phyloP scores from a whole-genome alignment of 2,329 filamentous ascomycete species.

The Penicillium griseofulvum region DNA sequence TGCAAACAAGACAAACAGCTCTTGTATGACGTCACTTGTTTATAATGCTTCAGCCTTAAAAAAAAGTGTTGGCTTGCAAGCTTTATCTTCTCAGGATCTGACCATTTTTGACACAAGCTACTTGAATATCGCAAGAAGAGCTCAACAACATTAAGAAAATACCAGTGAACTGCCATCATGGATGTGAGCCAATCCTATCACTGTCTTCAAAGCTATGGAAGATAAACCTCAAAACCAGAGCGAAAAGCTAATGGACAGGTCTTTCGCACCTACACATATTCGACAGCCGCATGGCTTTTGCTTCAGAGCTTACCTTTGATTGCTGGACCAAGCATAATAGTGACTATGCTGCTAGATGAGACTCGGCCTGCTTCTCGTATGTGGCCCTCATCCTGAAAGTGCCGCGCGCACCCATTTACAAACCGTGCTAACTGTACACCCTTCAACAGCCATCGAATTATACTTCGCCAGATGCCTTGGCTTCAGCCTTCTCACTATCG shows the following conservation, averaged over 20 bases:
- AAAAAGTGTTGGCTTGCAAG: not conserved
- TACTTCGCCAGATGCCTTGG: slow-evolving; percentile 74
- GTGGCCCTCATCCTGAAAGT: slow-evolving; percentile 12
- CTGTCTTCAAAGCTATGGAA: not conserved
- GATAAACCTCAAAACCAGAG: slow-evolving; percentile 9
- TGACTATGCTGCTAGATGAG: slow-evolving; percentile 58
- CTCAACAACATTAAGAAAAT: not conserved
- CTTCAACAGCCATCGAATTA: slow-evolving; percentile 58
- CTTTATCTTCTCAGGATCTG: not conserved
- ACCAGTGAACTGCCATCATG: slow-evolving; percentile 1
- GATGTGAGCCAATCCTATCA: slow-evolving; percentile 6
- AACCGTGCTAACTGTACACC: slow-evolving; percentile 11
- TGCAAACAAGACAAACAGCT: slow-evolving; percentile 13
- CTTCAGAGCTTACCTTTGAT: slow-evolving; percentile 55
- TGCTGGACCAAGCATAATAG: slow-evolving; percentile 59
- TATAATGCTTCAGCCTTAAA: slow-evolving; percentile 4
- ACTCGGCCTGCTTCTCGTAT: slow-evolving; percentile 55
- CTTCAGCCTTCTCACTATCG: slow-evolving; percentile 64
- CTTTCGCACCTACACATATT: slow-evolving; percentile 47
- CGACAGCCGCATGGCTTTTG: slow-evolving; percentile 45
- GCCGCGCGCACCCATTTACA: not conserved
- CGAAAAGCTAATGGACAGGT: slow-evolving; percentile 31
- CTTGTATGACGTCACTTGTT: slow-evolving; percentile 7
- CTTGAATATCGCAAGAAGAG: not conserved
- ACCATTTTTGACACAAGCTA: not conserved